phyloP scores from a whole-genome alignment of 1,139 yeast genomes.

The Yamadazyma siamensis region DNA sequence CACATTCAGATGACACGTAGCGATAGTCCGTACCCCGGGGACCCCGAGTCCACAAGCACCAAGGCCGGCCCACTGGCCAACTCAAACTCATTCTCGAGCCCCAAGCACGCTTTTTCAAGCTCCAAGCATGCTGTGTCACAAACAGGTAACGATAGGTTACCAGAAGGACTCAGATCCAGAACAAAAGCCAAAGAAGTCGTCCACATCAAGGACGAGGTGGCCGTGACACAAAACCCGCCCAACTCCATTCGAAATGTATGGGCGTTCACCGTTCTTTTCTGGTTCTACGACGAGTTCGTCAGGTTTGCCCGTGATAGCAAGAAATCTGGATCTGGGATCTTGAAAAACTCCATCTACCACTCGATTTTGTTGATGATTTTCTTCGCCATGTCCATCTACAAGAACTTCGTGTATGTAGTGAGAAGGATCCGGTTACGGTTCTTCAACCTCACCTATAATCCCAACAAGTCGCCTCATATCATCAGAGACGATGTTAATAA shows the following conservation, averaged over 20 bases:
- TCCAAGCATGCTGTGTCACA: no score
- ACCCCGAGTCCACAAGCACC: no score
- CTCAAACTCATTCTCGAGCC: no score
- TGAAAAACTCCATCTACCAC: constrained; percentile 17
- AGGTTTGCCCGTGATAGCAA: neutral
- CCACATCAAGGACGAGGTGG: no score
- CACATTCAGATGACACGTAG: no score
- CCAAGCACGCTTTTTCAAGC: no score
- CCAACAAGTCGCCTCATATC: constrained; percentile 80
- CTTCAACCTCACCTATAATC: constrained; percentile 67
- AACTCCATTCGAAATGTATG: constrained; percentile 2
- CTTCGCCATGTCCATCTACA: constrained; percentile 52
- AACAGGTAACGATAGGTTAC: no score
- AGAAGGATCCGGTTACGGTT: constrained; percentile 57
- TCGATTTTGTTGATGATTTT: constrained; percentile 50
- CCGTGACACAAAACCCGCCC: no score
- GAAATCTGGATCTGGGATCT: neutral
- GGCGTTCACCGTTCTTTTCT: constrained; percentile 2
- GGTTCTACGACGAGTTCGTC: constrained; percentile 3
- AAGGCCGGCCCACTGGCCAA: no score
- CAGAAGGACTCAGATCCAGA: no score
- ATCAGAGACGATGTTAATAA: constrained; percentile 79
- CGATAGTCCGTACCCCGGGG: no score
- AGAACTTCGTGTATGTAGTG: constrained; percentile 50
- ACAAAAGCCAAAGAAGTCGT: no score